A percentile compares a stretch with the other conserved stretches of the same genome.
phyloP scores from a whole-genome alignment of 129 eudicot genomes.

The Calendula officinalis region DNA sequence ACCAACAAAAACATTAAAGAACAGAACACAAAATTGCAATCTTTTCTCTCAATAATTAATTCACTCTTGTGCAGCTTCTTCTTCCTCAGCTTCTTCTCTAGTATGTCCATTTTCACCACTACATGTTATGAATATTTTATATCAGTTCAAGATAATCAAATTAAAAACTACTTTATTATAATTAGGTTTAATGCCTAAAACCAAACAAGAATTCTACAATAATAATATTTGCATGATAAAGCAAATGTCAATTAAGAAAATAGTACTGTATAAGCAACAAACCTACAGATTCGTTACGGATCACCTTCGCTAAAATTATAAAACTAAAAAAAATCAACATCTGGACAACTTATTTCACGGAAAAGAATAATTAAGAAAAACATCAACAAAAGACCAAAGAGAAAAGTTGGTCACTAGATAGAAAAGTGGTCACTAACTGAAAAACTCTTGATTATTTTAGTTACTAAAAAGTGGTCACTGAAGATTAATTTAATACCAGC shows the following conservation, averaged over 20 bases:
- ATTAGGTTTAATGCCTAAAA: background rate
- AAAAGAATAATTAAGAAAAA: background rate
- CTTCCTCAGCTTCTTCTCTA: slow-evolving; percentile 40
- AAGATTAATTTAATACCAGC: background rate
- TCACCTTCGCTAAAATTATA: background rate
- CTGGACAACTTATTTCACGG: background rate
- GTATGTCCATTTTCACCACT: slow-evolving; percentile 58
- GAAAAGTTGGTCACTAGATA: background rate
- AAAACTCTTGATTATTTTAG: background rate
- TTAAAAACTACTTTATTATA: background rate
- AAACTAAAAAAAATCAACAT: background rate
- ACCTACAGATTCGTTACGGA: background rate
- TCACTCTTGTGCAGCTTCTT: slow-evolving; percentile 34
- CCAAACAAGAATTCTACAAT: background rate
- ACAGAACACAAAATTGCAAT: slow-evolving; percentile 18
- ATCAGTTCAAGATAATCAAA: background rate
- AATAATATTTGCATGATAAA: background rate
- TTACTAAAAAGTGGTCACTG: background rate
- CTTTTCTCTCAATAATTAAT: background rate
- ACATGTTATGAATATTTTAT: slow-evolving; percentile 5
- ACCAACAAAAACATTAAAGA: slow-evolving; percentile 22
- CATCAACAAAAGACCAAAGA: background rate
- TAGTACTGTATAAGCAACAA: background rate
- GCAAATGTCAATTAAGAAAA: background rate
- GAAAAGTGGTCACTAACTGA: background rate